These are phyloP conservation scores for Harringtonia lauricola DNA, from an alignment of 2,329 filamentous ascomycete genomes.

Conservation along the genomic window DNA sequence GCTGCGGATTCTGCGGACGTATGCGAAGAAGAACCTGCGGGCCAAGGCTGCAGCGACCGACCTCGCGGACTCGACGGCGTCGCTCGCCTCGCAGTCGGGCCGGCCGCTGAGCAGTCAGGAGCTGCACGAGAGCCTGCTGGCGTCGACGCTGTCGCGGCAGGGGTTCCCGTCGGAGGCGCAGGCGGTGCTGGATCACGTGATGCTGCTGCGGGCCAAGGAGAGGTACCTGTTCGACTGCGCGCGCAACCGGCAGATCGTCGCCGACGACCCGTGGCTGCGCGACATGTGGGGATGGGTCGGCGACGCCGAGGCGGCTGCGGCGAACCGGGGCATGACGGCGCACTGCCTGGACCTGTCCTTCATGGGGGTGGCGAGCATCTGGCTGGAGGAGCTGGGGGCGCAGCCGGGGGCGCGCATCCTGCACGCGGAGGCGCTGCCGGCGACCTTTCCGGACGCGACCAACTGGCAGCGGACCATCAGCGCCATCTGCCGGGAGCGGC, in stretches of 20 bases:
- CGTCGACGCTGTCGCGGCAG: conserved; percentile 29
- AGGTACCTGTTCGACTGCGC: conserved; percentile 53
- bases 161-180: conserved; percentile 41
- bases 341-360: conserved; percentile 62
- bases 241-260: conserved; percentile 55
- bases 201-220: conserved; percentile 49
- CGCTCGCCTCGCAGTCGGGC: conserved; percentile 6
- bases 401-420: conserved; percentile 7
- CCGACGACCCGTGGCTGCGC: conserved; percentile 63
- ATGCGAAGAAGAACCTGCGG: conserved; percentile 15
- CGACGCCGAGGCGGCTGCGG: conserved; percentile 52
- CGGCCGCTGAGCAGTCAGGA: conserved; percentile 28
- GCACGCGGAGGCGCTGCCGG: conserved; percentile 27
- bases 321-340: conserved; percentile 59
- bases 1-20: conserved; percentile 32
- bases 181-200: conserved; percentile 41
- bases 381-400: conserved; percentile 57
- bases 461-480: conserved; percentile 53
- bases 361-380: conserved; percentile 61
- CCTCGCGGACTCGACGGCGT: conserved; percentile 11
- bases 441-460: conserved; percentile 34
- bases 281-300: conserved; percentile 70
- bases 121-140: conserved; percentile 44
- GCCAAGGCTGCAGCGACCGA: conserved; percentile 1
- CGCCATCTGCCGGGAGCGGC: conserved; percentile 50